phyloP scores from a whole-genome alignment of 345 rosid species.

The Ceriops decandra region DNA sequence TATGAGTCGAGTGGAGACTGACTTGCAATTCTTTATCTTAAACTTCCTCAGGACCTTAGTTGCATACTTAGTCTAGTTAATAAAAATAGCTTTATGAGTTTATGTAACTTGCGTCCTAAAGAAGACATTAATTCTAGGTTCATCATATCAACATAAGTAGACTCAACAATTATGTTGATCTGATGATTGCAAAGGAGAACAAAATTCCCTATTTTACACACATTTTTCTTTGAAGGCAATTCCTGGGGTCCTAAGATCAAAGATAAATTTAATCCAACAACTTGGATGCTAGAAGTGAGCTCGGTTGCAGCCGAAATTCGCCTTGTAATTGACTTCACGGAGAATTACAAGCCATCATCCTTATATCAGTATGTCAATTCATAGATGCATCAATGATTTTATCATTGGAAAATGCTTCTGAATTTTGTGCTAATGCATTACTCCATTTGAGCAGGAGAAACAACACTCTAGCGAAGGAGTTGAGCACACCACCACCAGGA shows the following conservation, averaged over 20 bases:
- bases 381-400: not conserved
- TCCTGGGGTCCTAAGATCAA: slow-evolving; percentile 45
- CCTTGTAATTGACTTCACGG: slow-evolving; percentile 45
- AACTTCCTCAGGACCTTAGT: not conserved
- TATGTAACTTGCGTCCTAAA: too few species aligned
- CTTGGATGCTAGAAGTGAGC: slow-evolving; percentile 61
- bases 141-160: too few species aligned
- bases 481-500: slow-evolving; percentile 41
- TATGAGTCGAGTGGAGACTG: not conserved
- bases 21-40: not conserved
- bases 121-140: too few species aligned
- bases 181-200: not conserved
- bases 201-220: not conserved
- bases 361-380: slow-evolving; percentile 37
- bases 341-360: slow-evolving; percentile 33
- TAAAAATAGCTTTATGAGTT: not conserved
- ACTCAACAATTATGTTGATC: not conserved
- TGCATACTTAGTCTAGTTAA: not conserved
- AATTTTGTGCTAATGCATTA: not conserved
- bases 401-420: not conserved
- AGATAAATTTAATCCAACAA: slow-evolving; percentile 50
- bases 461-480: slow-evolving; percentile 36
- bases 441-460: slow-evolving; percentile 33
- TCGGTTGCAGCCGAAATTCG: slow-evolving; percentile 33
- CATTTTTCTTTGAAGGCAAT: slow-evolving; percentile 24